These are phyloP conservation scores for Exserohilum rostratum DNA, from an alignment of 2,329 filamentous ascomycete species.

Conservation along the genomic window DNA sequence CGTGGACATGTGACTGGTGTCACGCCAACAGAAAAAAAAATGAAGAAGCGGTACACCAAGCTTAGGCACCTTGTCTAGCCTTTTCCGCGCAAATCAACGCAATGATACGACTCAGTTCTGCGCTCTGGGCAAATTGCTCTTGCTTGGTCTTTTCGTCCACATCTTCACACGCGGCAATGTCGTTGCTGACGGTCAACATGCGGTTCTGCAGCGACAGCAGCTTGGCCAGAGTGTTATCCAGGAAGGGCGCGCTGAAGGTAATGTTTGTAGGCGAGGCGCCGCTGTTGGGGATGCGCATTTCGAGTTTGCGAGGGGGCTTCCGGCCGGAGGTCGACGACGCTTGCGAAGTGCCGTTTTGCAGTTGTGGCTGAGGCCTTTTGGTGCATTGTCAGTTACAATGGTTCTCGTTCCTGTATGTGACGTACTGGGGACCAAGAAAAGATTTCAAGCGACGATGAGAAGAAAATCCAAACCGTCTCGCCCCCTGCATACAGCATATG, in stretches of 20 bases:
- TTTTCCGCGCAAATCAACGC: constrained; percentile 60
- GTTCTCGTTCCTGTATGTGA: too few relatives aligned
- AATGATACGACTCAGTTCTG: constrained; percentile 57
- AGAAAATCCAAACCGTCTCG: too few relatives aligned
- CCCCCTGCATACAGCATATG: too few relatives aligned
- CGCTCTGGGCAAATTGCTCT: constrained; percentile 58
- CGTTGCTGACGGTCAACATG: constrained; percentile 56
- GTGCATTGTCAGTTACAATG: constrained; percentile 12
- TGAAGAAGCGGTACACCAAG: not conserved
- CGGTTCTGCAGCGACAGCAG: constrained; percentile 57
- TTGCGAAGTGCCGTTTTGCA: constrained; percentile 28
- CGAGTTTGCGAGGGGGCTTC: constrained; percentile 57
- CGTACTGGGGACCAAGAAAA: too few relatives aligned
- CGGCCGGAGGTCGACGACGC: constrained; percentile 33
- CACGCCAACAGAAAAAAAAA: not conserved
- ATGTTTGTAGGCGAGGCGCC: constrained; percentile 47
- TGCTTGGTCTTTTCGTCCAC: constrained; percentile 56
- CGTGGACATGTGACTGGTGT: too few relatives aligned
- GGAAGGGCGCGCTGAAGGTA: constrained; percentile 59
- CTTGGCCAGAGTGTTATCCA: constrained; percentile 60
- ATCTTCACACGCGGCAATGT: constrained; percentile 53
- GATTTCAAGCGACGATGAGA: too few relatives aligned
- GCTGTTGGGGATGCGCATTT: constrained; percentile 54
- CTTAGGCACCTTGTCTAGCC: constrained; percentile 54
- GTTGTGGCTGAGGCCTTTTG: constrained; percentile 30